Conservation (phyloP, 202 grass and related monocot genomes). For the Digitaria exilis region DNA sequence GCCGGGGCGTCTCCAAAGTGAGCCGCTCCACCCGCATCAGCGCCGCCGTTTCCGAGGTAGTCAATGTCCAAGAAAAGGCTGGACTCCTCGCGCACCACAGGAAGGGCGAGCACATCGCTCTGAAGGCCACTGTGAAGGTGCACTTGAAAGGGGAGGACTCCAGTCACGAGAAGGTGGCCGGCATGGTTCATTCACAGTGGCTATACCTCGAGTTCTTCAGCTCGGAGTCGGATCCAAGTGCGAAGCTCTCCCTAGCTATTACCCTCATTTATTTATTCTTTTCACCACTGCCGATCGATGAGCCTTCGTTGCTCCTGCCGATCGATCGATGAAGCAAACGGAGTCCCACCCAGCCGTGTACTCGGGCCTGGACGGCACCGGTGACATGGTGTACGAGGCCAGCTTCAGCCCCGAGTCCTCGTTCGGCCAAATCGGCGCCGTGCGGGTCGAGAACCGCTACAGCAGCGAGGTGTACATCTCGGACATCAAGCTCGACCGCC, state of each 20-base stretch:
- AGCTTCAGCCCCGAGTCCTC: constrained; percentile 33
- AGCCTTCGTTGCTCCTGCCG: too few relatives aligned
- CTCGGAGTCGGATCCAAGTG: constrained; percentile 28
- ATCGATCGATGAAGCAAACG: too few relatives aligned
- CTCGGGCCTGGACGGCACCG: not conserved
- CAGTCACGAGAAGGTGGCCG: not conserved
- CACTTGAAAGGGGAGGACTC: not conserved
- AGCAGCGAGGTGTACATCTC: constrained; percentile 55
- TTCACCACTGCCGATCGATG: too few relatives aligned
- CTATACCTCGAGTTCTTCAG: constrained; percentile 39
- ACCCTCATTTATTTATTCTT: too few relatives aligned
- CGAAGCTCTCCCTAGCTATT: not conserved
- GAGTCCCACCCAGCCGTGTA: constrained; percentile 7
- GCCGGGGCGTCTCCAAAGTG: not conserved
- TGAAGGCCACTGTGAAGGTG: constrained; percentile 35
- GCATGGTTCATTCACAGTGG: not conserved
- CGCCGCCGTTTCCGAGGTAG: not conserved
- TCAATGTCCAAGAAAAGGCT: not conserved
- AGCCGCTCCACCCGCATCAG: not conserved
- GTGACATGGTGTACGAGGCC: constrained; percentile 36
- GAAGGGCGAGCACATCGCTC: not conserved
- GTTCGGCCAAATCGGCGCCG: constrained; percentile 55
- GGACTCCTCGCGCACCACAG: not conserved
- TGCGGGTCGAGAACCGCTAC: constrained; percentile 59
- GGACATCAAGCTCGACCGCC: constrained; percentile 36